Conservation (phyloP, 768 basidiomycete genomes). For the Dioszegia crocea region DNA sequence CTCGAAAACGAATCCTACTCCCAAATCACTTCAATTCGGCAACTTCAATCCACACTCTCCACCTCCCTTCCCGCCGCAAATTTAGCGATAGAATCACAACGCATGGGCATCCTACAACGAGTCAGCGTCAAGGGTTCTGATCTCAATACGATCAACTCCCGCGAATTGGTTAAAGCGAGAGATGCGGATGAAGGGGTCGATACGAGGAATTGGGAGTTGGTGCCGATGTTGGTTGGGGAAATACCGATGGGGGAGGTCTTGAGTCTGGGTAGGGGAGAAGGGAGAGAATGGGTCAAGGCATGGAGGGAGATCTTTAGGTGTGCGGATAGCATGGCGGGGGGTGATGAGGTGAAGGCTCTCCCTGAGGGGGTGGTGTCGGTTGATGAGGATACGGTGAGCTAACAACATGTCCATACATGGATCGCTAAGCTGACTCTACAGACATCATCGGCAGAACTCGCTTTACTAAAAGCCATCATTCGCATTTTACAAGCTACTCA, state of each 20-base stretch:
- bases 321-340: not conserved
- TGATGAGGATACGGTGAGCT: not conserved
- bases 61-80: not conserved
- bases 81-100: conserved; percentile 10
- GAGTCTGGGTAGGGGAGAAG: not conserved
- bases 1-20: conserved; percentile 37
- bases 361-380: too few relatives aligned
- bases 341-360: not conserved
- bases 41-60: conserved; percentile 10
- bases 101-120: not conserved
- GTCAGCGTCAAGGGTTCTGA: not conserved
- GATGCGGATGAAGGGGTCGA: conserved; percentile 10
- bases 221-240: conserved; percentile 22
- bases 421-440: not conserved
- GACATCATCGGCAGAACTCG: not conserved
- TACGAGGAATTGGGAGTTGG: conserved; percentile 34
- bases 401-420: too few relatives aligned
- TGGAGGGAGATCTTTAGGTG: conserved; percentile 1
- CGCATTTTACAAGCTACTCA: not conserved
- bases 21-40: conserved; percentile 25
- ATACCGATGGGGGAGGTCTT: conserved; percentile 13
- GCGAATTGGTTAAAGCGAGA: not conserved
- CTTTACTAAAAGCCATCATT: not conserved
- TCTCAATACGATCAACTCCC: not conserved
- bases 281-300: not conserved